phyloP scores from a whole-genome alignment of 2,329 filamentous ascomycete species.

The Cordyceps farinosa region DNA sequence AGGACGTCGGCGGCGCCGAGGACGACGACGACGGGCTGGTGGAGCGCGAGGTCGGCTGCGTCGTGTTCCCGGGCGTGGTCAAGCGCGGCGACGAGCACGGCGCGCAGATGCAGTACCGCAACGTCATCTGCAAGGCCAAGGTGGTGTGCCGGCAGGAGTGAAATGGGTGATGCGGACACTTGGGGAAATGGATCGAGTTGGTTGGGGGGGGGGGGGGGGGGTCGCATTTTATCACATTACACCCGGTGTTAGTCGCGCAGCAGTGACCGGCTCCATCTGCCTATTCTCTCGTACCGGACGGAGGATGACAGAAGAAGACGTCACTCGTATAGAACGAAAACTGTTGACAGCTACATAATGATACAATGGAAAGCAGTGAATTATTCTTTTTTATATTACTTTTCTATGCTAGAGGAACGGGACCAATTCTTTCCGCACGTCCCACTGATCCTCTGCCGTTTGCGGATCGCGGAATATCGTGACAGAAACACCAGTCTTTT shows the following conservation, averaged over 20 bases:
- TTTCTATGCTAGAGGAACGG: conserved; percentile 2
- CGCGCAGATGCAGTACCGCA: conserved; percentile 56
- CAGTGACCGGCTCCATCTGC: too few relatives aligned
- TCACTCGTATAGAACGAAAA: too few relatives aligned
- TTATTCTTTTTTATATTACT: too few relatives aligned
- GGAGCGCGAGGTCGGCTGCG: conserved; percentile 55
- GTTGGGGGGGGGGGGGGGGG: too few relatives aligned
- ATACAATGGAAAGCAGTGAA: too few relatives aligned
- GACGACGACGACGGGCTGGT: conserved; percentile 49
- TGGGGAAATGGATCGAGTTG: background rate
- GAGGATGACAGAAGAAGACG: too few relatives aligned
- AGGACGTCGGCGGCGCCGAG: conserved; percentile 61
- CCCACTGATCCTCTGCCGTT: conserved; percentile 27
- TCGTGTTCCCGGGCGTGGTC: conserved; percentile 61
- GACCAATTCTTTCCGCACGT: conserved; percentile 28
- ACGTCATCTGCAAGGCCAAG: conserved; percentile 63
- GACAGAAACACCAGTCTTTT: conserved; percentile 26
- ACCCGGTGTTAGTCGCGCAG: too few relatives aligned
- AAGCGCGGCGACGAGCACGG: conserved; percentile 65
- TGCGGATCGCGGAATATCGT: conserved; percentile 30
- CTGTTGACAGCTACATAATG: too few relatives aligned
- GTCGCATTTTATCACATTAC: too few relatives aligned
- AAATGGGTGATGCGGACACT: background rate
- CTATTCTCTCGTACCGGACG: too few relatives aligned
- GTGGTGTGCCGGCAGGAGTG: conserved; percentile 54